Evolutionary conservation across 2,329 filamentous ascomycete species (phyloP), one percentile per base, ranked within the genome.

Genomic region (Lasiodiplodia theobromae): DNA sequence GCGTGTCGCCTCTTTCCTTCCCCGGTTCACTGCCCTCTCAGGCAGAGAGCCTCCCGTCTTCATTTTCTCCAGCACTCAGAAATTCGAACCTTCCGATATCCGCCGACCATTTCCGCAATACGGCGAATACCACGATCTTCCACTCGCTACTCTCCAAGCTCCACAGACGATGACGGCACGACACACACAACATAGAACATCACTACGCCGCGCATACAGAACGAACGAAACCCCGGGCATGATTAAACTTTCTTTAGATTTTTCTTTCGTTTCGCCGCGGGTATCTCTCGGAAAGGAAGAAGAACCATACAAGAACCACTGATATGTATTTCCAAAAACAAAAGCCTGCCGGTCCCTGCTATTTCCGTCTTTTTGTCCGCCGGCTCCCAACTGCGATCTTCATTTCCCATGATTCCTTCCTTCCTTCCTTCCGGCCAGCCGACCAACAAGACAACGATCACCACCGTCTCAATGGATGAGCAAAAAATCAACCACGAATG

Each of bases 261-360:
- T 62, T 62, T 49, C 38, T 25, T 23, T 62, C 62, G 23, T 53
- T 31, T 31, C 52, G 31, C 54, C 31, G n/a, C 49, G 63, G 63
- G 63, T 53, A 56, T 53, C 49, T 56, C 34, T 66, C 34, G 37
- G 12, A 28, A 31, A 25, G n/a, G 44, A 12, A 44, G 10, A 25
- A 14, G 21, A 52, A 52, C n/a, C 21, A 28, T 47, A 47, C 44
- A 60, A 38, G 23, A 37, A 44, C 37, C 40, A 47, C 38, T 49
- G 23, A 49, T 62, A 31, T 63, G 18, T 49, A 62, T 62, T 49
- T 23, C n/a, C 18, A 63, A 62, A 25, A 10, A 23, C 40, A 21
- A 16, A 16, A 21, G 16, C n/a, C 14, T 18, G 16, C 44, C 44
- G 44, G 11, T 47, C 16, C 53, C n/a, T 23, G 18, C 53, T 34